Conservation (phyloP, 2,329 filamentous ascomycete genomes). For the Aureobasidium sp. region DNA sequence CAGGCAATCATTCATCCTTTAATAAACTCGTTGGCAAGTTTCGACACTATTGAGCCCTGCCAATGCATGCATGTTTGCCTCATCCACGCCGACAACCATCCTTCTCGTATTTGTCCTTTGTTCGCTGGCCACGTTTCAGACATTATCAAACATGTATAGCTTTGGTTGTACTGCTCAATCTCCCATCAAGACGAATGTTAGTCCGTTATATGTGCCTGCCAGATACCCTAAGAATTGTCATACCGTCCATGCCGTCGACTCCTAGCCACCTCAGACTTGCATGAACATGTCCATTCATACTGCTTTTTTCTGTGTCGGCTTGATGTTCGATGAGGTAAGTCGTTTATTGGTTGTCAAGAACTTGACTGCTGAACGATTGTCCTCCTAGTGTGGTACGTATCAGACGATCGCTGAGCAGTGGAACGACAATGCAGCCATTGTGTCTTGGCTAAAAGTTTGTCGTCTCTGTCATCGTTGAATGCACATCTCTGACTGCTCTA, state of each 20-base stretch:
- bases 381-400: not conserved
- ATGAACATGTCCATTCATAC: not conserved
- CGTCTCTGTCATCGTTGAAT: not conserved
- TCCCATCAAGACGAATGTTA: not conserved
- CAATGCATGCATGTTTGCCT: constrained; percentile 12
- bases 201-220: not conserved
- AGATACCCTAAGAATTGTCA: not conserved
- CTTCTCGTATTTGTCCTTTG: not conserved
- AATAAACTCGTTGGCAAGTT: not conserved
- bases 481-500: not conserved
- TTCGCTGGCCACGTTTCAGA: not conserved
- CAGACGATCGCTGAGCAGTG: not conserved
- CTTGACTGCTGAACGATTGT: not conserved
- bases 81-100: not conserved
- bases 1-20: too few species aligned
- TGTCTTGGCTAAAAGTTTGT: not conserved
- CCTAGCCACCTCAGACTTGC: not conserved
- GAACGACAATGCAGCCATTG: not conserved
- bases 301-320: constrained; percentile 8
- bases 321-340: constrained; percentile 2
- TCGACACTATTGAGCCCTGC: not conserved
- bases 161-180: not conserved
- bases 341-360: too few species aligned
- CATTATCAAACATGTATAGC: not conserved
- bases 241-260: not conserved